Base-by-base conservation (phyloP, 257 asterid genomes). In the Nicotiana attenuata region DNA sequence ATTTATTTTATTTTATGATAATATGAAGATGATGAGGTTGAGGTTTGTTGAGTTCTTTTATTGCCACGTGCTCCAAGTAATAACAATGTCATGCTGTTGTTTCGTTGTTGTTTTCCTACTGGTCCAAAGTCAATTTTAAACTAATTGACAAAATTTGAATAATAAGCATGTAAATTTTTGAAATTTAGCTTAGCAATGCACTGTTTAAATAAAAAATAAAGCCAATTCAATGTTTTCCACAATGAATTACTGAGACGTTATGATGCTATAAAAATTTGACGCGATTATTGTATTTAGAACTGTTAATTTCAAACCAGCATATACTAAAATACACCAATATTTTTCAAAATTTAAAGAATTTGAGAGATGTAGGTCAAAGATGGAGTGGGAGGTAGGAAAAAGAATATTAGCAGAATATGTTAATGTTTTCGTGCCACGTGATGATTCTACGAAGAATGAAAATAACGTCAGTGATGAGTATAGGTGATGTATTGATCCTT, bases 21-120 rank as follows among this genome's bases (percentile, higher is more conserved):
- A 29, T 0, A 7, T 31, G 9, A 66, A 17, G 16, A 66, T 33
- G 11, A 65, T 16, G 85, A 80, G 86, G 85, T 73, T 64, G 76
- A 71, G 41, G 38, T 85, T 84, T 83, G 60, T 45, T 13, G 38
- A 71, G 78, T 71, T 71, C 60, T 71, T 22, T 71, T 71, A 45
- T 14, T 71, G 78, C 59, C 78, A 71, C 78, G 59, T 71, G 59
- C 59, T 20, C 60, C 20, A 55, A 55, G 22, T 55, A 55, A 10
- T 41, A 13, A 41, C 55, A 20, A 45, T 11, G 14, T 71, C 78
- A 71, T 71, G 13, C 28, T 45, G 33, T 20, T 41, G 59, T 45
- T 41, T 71, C 2, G 5, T 0, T 69, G 57, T 16, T 69, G 19
- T 69, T 38, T 41, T 69, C 57, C 41, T 41, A 38, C 0, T 69